phyloP scores from a whole-genome alignment of 106 monocot genomes.

The Iris macrosiphon region DNA sequence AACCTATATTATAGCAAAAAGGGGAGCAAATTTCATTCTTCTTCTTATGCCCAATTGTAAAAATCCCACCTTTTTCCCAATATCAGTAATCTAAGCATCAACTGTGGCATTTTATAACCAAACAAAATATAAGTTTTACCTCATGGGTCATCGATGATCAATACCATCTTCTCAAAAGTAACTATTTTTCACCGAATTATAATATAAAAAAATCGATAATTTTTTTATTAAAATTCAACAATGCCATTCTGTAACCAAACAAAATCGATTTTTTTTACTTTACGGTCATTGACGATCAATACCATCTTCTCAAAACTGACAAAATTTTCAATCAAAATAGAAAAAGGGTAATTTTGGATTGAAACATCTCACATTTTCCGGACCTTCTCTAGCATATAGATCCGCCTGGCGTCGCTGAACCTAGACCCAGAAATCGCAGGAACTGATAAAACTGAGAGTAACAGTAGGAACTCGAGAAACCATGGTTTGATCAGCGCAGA shows the following conservation, averaged over 20 bases:
- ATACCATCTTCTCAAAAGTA: not conserved
- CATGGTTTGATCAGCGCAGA: too few species aligned
- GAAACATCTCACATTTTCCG: conserved; percentile 49
- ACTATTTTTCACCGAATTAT: not conserved
- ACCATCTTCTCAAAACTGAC: too few species aligned
- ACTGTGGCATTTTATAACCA: too few species aligned
- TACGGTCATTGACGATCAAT: too few species aligned
- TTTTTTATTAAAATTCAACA: too few species aligned
- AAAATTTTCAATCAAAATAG: too few species aligned
- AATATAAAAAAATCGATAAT: too few species aligned
- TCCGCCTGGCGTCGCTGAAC: conserved; percentile 18
- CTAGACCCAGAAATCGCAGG: not conserved
- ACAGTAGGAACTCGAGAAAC: conserved; percentile 2
- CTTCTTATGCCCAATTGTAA: not conserved
- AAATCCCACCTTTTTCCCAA: not conserved
- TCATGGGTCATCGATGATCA: not conserved
- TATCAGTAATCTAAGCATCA: too few species aligned
- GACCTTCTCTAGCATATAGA: conserved; percentile 31
- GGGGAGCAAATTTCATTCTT: too few species aligned
- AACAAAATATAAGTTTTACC: not conserved
- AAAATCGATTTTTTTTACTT: too few species aligned
- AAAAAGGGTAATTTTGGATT: not conserved
- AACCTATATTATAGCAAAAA: too few species aligned
- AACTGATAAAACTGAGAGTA: conserved; percentile 2
- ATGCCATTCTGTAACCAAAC: too few species aligned